Percentiles rank a stretch among this genome's conserved stretches.
phyloP scores from a whole-genome alignment of 495 filamentous ascomycete species.

The Penicillium longicatenatum region DNA sequence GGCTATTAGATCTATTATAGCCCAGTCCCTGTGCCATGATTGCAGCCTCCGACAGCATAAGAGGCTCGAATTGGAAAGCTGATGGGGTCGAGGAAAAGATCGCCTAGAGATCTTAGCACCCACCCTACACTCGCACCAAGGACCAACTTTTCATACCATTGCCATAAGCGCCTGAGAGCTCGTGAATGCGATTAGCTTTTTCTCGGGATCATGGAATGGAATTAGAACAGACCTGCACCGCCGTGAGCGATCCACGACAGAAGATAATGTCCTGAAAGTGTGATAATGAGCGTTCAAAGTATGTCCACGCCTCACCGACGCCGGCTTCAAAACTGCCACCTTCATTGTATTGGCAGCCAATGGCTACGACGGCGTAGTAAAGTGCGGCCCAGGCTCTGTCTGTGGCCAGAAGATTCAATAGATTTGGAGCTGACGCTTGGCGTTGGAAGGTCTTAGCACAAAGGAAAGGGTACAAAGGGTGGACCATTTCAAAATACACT shows the following conservation, averaged over 20 bases:
- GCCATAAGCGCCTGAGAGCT: conserved; percentile 15
- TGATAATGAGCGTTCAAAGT: conserved; percentile 17
- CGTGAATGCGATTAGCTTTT: no score
- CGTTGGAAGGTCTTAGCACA: conserved; percentile 8
- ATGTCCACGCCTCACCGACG: conserved; percentile 18
- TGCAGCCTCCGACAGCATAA: conserved; percentile 19
- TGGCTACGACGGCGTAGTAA: conserved; percentile 22
- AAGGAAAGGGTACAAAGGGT: conserved; percentile 23
- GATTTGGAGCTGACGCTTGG: neutral
- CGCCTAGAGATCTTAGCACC: conserved; percentile 4
- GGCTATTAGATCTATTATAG: conserved; percentile 9
- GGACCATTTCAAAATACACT: conserved; percentile 22
- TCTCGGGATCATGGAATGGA: neutral
- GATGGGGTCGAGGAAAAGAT: conserved; percentile 21
- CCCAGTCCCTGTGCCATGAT: conserved; percentile 21
- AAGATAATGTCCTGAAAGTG: conserved; percentile 15
- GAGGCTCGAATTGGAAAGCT: conserved; percentile 19
- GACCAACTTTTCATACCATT: conserved; percentile 12
- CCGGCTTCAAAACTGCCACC: conserved; percentile 23
- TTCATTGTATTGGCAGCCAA: conserved; percentile 25
- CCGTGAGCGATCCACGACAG: conserved; percentile 12
- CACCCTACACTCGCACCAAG: no score
- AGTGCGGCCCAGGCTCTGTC: conserved; percentile 18
- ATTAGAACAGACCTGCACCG: conserved; percentile 16
- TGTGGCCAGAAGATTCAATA: conserved; percentile 2